Percentiles rank a stretch among this genome's conserved stretches.
These are phyloP conservation scores for Shiraia bambusicola DNA, from an alignment of 2,329 filamentous ascomycete species.

Conservation along the genomic window DNA sequence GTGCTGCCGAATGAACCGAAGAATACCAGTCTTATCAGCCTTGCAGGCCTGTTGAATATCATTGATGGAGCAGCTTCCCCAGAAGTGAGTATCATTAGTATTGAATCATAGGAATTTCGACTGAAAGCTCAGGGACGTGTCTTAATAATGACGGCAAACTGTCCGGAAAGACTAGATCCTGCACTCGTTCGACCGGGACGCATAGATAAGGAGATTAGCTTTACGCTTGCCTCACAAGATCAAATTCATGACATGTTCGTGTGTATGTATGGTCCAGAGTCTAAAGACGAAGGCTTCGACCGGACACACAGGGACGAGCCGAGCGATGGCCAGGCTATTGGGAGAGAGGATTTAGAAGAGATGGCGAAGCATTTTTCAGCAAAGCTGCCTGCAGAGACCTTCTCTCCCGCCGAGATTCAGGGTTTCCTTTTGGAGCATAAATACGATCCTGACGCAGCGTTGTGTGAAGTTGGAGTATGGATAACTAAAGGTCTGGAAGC, in stretches of 20 bases:
- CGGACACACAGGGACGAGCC: no score
- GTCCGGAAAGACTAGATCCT: constrained; percentile 40
- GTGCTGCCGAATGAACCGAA: constrained; percentile 4
- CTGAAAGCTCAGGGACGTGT: constrained; percentile 8
- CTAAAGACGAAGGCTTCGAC: no score
- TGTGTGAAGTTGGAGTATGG: no score
- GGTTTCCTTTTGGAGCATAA: constrained; percentile 12
- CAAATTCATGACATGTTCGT: constrained; percentile 18
- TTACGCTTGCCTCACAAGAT: constrained; percentile 14
- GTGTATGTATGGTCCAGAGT: constrained; percentile 21
- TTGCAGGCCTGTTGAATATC: constrained; percentile 78
- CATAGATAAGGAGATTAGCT: constrained; percentile 51
- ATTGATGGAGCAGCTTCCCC: constrained; percentile 80
- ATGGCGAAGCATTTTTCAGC: constrained; percentile 8
- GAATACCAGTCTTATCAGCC: constrained; percentile 58
- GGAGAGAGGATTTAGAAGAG: background rate
- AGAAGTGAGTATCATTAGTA: constrained; percentile 46
- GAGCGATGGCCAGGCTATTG: constrained; percentile 44
- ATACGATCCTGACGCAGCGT: constrained; percentile 7
- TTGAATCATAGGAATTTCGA: background rate
- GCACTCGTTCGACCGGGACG: constrained; percentile 64
- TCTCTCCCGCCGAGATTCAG: constrained; percentile 19
- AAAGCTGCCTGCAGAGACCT: constrained; percentile 3
- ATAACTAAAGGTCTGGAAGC: no score
- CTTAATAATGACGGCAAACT: constrained; percentile 34